Evolutionary conservation across 108 stramenopile genomes (phyloP).

Genomic region (Mediolabrus comicus): DNA sequence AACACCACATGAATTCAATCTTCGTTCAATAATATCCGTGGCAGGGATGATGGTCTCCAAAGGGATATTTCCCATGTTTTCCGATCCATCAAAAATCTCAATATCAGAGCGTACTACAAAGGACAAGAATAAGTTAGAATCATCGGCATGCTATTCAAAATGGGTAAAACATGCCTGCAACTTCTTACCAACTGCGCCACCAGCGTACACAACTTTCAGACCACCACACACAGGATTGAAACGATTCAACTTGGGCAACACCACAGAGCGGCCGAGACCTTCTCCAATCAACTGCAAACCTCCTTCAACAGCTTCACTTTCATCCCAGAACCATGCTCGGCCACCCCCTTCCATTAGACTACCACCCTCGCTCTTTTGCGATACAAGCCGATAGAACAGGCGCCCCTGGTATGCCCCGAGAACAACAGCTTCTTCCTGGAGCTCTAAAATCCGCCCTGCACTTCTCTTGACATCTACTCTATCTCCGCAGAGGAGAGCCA

Average conservation of each 20-base stretch:
- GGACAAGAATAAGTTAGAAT: not conserved
- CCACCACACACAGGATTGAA: constrained; percentile 67
- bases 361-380: constrained; percentile 88
- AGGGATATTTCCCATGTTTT: constrained; percentile 73
- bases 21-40: constrained; percentile 68
- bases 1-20: constrained; percentile 89
- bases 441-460: constrained; percentile 81
- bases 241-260: constrained; percentile 57
- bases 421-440: constrained; percentile 88
- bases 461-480: constrained; percentile 75
- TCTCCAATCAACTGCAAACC: constrained; percentile 65
- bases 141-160: not conserved
- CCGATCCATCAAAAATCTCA: constrained; percentile 79
- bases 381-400: constrained; percentile 83
- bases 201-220: constrained; percentile 67
- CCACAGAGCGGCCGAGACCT: constrained; percentile 47
- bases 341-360: constrained; percentile 84
- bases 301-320: constrained; percentile 84
- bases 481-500: constrained; percentile 85
- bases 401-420: constrained; percentile 81
- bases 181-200: constrained; percentile 67
- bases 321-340: constrained; percentile 81
- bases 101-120: constrained; percentile 67
- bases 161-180: not conserved
- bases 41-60: constrained; percentile 58